Conservation (phyloP, 1,284 basidiomycete genomes). For the Cystobasidium slooffiae region DNA sequence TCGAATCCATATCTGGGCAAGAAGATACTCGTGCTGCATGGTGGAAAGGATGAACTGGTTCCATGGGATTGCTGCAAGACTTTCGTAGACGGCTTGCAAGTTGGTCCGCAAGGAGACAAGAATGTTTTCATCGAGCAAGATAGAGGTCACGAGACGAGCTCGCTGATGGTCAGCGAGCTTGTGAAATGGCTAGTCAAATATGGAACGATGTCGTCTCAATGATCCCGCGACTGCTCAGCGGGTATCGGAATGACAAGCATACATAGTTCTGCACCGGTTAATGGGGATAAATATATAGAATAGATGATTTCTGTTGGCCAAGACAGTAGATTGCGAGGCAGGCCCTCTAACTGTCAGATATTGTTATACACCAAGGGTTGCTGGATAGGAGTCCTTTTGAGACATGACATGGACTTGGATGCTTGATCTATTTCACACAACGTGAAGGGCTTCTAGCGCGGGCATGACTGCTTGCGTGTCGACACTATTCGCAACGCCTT, state of each 20-base stretch:
- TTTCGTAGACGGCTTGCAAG: constrained; percentile 54
- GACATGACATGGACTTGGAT: no score
- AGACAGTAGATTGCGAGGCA: not conserved
- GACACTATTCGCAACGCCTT: not conserved
- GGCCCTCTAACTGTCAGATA: not conserved
- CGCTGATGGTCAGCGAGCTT: constrained; percentile 34
- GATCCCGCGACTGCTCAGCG: not conserved
- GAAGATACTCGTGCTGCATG: constrained; percentile 71
- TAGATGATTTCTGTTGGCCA: not conserved
- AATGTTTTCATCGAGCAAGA: constrained; percentile 22
- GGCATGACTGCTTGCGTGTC: no score
- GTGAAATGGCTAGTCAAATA: constrained; percentile 33
- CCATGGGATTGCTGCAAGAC: constrained; percentile 54
- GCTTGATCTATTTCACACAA: no score
- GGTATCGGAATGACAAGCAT: not conserved
- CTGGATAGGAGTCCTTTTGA: no score
- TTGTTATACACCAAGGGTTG: not conserved
- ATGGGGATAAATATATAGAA: not conserved
- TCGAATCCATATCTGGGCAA: constrained; percentile 70
- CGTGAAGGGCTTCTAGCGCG: no score
- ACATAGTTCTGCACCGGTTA: no score
- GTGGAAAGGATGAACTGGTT: constrained; percentile 56
- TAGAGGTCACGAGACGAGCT: constrained; percentile 36
- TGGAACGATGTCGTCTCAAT: not conserved
- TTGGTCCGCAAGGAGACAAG: constrained; percentile 35